Evolutionary conservation across 352 stramenopile species (phyloP).

Genomic region (Chrysophaeum taylorii): DNA sequence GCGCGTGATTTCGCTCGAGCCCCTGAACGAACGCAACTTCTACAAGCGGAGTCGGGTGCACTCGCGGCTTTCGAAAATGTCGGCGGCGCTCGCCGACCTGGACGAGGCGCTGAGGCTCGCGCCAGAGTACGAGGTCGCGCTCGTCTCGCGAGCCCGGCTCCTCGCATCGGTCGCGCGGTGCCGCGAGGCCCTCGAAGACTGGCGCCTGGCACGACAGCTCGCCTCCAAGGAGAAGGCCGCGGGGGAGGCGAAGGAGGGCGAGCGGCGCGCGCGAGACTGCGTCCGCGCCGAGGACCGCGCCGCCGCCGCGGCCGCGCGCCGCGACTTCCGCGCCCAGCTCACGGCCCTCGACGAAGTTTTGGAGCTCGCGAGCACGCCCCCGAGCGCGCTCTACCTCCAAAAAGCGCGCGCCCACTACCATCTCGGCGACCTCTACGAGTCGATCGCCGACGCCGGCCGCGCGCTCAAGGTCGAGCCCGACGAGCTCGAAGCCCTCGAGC

Average conservation of each 20-base stretch:
- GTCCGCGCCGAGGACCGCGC: not conserved
- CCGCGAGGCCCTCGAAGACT: conserved; percentile 18
- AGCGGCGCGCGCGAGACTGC: not conserved
- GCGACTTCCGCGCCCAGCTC: conserved; percentile 1
- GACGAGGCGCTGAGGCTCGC: conserved; percentile 20
- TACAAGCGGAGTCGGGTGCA: conserved; percentile 24
- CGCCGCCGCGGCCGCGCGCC: not conserved
- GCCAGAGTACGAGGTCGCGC: conserved; percentile 18
- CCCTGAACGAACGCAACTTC: conserved; percentile 26
- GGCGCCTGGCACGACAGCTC: not conserved
- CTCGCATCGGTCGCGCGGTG: conserved; percentile 19
- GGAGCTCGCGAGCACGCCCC: conserved; percentile 19
- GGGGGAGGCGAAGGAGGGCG: conserved; percentile 23
- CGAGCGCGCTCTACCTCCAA: not conserved
- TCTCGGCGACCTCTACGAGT: conserved; percentile 34
- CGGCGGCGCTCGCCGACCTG: conserved; percentile 14
- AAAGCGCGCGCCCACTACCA: conserved; percentile 16
- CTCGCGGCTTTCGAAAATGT: not conserved
- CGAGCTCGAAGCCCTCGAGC: conserved; percentile 50
- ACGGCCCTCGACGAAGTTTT: not conserved
- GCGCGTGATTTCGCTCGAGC: conserved; percentile 23
- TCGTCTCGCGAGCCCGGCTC: conserved; percentile 13
- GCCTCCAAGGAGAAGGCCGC: conserved; percentile 14
- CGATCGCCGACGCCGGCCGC: conserved; percentile 44
- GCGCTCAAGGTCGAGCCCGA: conserved; percentile 49